Evolutionary conservation across 805 yeast species (phyloP).

Genomic region (Isabelozyma heimii): DNA sequence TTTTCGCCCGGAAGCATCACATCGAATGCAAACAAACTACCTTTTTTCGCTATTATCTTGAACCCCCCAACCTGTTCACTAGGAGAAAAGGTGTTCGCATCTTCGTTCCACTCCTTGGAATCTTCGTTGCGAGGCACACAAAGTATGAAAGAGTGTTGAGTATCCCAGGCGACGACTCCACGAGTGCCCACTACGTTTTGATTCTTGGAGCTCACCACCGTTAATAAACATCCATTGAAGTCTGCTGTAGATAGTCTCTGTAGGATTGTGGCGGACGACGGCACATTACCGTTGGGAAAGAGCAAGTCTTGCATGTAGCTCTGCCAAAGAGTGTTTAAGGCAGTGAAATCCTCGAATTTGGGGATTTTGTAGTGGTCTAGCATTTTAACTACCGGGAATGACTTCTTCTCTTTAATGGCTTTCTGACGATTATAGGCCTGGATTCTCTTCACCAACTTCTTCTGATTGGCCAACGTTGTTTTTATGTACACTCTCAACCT

Average conservation of each 20-base stretch:
- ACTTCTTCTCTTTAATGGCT: conserved; percentile 11
- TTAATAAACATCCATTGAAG: conserved; percentile 70
- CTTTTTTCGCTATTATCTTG: conserved; percentile 63
- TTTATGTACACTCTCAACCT: conserved; percentile 44
- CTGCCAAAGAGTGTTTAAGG: conserved; percentile 71
- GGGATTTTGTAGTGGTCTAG: conserved; percentile 30
- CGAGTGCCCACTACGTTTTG: conserved; percentile 53
- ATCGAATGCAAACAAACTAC: conserved; percentile 58
- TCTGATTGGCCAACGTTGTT: conserved; percentile 36
- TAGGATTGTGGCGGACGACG: conserved; percentile 32
- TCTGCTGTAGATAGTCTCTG: conserved; percentile 73
- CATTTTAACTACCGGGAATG: conserved; percentile 19
- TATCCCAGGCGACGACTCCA: conserved; percentile 85
- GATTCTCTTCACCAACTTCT: conserved; percentile 32
- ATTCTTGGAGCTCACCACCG: conserved; percentile 58
- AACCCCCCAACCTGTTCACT: conserved; percentile 56
- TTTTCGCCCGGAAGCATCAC: conserved; percentile 31
- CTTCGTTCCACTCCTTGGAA: conserved; percentile 32
- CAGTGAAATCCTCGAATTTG: conserved; percentile 48
- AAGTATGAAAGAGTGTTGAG: conserved; percentile 67
- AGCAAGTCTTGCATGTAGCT: conserved; percentile 60
- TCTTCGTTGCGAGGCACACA: conserved; percentile 45
- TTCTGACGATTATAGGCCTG: conserved; percentile 23
- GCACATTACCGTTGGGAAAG: conserved; percentile 26
- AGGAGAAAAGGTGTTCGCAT: conserved; percentile 15